Evolutionary conservation across 2,329 filamentous ascomycete species (phyloP).

Genomic region (Xylaria sp.): DNA sequence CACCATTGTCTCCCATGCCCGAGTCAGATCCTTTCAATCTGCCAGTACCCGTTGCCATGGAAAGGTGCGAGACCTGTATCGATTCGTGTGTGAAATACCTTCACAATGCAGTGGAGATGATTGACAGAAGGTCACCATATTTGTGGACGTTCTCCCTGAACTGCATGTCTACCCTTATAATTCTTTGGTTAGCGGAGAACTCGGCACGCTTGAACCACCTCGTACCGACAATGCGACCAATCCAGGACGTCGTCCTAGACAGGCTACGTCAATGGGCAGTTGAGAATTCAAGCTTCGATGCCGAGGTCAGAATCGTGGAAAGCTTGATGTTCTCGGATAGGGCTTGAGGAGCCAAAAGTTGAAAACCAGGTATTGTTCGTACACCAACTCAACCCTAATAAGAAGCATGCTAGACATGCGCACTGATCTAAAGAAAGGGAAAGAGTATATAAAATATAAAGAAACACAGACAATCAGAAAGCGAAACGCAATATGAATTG

Average conservation of each 20-base stretch:
- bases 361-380: conserved; percentile 4
- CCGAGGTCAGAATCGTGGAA: conserved; percentile 46
- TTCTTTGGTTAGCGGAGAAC: conserved; percentile 50
- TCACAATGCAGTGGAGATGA: conserved; percentile 51
- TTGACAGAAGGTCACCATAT: conserved; percentile 53
- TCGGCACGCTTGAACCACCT: conserved; percentile 46
- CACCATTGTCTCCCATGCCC: conserved; percentile 36
- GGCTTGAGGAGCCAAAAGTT: conserved; percentile 30
- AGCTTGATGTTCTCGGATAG: conserved; percentile 43
- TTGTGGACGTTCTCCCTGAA: conserved; percentile 53
- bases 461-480: background rate
- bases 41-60: conserved; percentile 48
- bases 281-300: conserved; percentile 51
- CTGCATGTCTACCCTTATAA: conserved; percentile 51
- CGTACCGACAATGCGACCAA: conserved; percentile 46
- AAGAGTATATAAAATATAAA: background rate
- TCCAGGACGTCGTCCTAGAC: conserved; percentile 47
- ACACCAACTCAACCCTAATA: conserved; percentile 5
- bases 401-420: conserved; percentile 24
- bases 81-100: conserved; percentile 53
- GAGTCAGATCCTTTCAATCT: conserved; percentile 42
- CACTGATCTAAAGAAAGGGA: background rate
- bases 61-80: conserved; percentile 52
- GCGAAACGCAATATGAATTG: conserved; percentile 7
- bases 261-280: conserved; percentile 50